These are phyloP conservation scores for Penicillium bovifimosum DNA, from an alignment of 495 filamentous ascomycete genomes.

Conservation along the genomic window DNA sequence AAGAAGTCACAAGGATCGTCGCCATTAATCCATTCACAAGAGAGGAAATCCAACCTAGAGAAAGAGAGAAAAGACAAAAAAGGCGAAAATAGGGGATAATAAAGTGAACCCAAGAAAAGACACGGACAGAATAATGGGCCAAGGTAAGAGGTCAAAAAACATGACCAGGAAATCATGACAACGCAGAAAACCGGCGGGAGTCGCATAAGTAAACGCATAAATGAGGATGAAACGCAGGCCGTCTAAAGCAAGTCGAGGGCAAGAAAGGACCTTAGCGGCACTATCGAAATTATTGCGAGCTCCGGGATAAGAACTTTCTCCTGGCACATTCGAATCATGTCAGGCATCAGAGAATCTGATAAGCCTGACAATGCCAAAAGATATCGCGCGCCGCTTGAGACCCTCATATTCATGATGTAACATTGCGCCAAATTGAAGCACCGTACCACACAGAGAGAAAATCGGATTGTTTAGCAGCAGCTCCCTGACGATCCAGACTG, in stretches of 20 bases:
- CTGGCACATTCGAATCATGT: conserved; percentile 11
- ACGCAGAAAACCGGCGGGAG: conserved; percentile 25
- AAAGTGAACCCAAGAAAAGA: conserved; percentile 14
- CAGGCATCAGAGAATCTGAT: conserved; percentile 16
- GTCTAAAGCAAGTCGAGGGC: conserved; percentile 37
- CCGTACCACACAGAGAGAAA: conserved; percentile 16
- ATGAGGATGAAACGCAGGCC: conserved; percentile 30
- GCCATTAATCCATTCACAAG: conserved; percentile 41
- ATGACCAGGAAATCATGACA: conserved; percentile 21
- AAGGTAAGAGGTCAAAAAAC: conserved; percentile 17
- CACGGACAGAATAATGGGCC: conserved; percentile 27
- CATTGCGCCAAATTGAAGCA: conserved; percentile 32
- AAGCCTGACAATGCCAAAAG: conserved; percentile 15
- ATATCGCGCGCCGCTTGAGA: conserved; percentile 17
- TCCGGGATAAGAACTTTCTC: conserved; percentile 1
- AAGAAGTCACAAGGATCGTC: conserved; percentile 18
- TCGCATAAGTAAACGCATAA: conserved; percentile 25
- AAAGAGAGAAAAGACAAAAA: conserved; percentile 15
- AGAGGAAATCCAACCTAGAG: conserved; percentile 43
- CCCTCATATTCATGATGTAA: conserved; percentile 26
- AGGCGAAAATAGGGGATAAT: conserved; percentile 13
- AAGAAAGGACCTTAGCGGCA: conserved; percentile 17
- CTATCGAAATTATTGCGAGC: conserved; percentile 16
- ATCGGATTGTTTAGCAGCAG: conserved; percentile 72
- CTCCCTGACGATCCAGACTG: conserved; percentile 83